A percentile compares a stretch with the other conserved stretches of the same genome.
Evolutionary conservation across 768 basidiomycete genomes (phyloP).

Genomic region (Pisolithus albus): DNA sequence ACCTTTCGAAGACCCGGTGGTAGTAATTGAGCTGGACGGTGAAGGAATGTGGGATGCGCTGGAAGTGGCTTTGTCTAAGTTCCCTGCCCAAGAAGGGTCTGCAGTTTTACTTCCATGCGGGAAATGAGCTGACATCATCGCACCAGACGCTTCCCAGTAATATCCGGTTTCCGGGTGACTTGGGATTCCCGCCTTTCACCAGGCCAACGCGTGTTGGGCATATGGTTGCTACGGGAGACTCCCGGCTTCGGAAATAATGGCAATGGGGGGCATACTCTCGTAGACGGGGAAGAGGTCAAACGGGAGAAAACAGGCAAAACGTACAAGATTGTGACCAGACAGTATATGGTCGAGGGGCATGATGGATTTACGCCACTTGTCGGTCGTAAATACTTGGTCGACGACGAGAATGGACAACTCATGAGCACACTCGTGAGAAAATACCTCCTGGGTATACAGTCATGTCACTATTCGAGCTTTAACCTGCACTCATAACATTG

Average conservation of each 20-base stretch:
- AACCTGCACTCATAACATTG: neutral
- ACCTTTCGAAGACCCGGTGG: conserved; percentile 80
- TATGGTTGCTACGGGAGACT: conserved; percentile 50
- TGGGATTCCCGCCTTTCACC: conserved; percentile 80
- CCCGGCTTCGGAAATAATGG: conserved; percentile 14
- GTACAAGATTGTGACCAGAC: conserved; percentile 79
- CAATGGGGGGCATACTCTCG: conserved; percentile 26
- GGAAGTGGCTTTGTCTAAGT: conserved; percentile 65
- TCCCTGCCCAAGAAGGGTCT: conserved; percentile 89
- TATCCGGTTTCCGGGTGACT: conserved; percentile 76
- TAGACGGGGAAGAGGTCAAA: conserved; percentile 48
- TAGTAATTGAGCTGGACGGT: conserved; percentile 78
- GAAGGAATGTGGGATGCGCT: conserved; percentile 72
- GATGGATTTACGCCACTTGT: conserved; percentile 73
- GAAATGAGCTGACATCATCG: neutral
- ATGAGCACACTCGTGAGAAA: conserved; percentile 76
- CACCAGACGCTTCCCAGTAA: conserved; percentile 75
- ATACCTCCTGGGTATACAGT: conserved; percentile 65
- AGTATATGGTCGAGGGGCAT: conserved; percentile 80
- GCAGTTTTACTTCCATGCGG: conserved; percentile 6
- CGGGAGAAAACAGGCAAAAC: conserved; percentile 46
- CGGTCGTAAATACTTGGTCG: conserved; percentile 61
- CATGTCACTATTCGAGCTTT: neutral
- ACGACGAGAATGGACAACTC: conserved; percentile 76
- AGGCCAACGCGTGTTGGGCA: conserved; percentile 64